phyloP scores from a whole-genome alignment of 805 yeast species.

The Sungouiozyma ichnusensis region DNA sequence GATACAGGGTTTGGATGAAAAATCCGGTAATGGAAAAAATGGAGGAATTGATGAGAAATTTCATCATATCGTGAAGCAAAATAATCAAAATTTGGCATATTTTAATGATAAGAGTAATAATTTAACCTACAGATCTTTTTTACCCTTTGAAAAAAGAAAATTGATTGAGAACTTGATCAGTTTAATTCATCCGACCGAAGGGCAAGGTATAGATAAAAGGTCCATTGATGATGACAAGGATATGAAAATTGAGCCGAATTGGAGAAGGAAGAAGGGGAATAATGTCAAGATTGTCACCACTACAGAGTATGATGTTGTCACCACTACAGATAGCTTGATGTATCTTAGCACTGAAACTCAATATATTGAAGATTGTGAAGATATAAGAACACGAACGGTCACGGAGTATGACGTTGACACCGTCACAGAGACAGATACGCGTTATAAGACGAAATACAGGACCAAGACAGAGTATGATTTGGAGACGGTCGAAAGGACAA shows the following conservation, averaged over 20 bases:
- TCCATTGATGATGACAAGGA: not conserved
- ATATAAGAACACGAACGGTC: not conserved
- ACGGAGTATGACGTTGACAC: slow-evolving; percentile 2
- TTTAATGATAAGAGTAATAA: slow-evolving; percentile 4
- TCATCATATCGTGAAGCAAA: not conserved
- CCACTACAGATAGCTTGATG: not conserved
- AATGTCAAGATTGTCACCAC: not conserved
- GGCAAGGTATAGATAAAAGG: not conserved
- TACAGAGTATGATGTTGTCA: not conserved
- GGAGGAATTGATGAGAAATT: not conserved
- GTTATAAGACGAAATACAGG: slow-evolving; percentile 5
- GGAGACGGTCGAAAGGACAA: slow-evolving; percentile 8
- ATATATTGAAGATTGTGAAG: not conserved
- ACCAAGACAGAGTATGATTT: slow-evolving; percentile 6
- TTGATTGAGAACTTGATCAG: slow-evolving; percentile 4
- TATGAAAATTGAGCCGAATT: slow-evolving; percentile 1
- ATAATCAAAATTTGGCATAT: slow-evolving; percentile 1
- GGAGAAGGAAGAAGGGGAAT: not conserved
- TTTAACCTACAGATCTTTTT: slow-evolving; percentile 6
- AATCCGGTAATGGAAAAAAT: not conserved
- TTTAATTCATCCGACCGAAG: not conserved
- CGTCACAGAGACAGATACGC: slow-evolving; percentile 5
- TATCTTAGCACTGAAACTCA: not conserved
- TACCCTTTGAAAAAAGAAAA: slow-evolving; percentile 6
- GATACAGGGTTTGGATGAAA: not conserved